Base-by-base conservation (phyloP, 495 filamentous ascomycete genomes). In the Beverwykella pulmonaria region DNA sequence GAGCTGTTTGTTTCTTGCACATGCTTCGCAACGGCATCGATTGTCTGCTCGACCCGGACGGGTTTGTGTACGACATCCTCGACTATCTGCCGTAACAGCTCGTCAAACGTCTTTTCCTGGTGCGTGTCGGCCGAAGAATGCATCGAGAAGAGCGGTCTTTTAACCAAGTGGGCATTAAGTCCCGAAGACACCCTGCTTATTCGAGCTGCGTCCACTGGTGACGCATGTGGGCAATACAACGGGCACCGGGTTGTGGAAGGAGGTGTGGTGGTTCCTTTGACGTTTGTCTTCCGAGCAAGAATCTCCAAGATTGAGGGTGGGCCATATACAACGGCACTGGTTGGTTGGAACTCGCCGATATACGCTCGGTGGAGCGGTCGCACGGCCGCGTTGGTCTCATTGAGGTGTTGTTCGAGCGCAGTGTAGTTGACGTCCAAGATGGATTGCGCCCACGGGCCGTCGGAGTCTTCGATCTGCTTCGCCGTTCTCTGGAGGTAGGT, bases 271-370 rank as follows among this genome's bases (percentile, higher is more conserved):
- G 53, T 29, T 50, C 41, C 26, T 9, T 2, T n/a, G 14, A 59
- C 26, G 39, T 47, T 39, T 32, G 53, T 17, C n/a, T n/a, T 59
- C 32, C 20, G 34, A 20, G 22, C 61, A 39, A 65, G 23, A 20
- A 25, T 32, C 8, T 59, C 53, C 53, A 65, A 58, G 22, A 39
- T 65, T 36, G 61, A 65, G 19, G 61, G 61, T 29, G 61, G 61
- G 29, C 61, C 61, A 36, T 47, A 65, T 47, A 65, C 61, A 50
- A 65, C 61, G 27, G 41, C 23, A 46, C 39, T 65, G 15, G 20
- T 25, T 25, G 61, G 61, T 29, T 26, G 26, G 22, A 58, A 14
- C 26, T 65, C 32, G 30, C 61, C 61, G 44, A 65, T 52, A 36
- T 65, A 65, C 14, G 53, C 61, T 12, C 41, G 53, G 9, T 50